Conservation (phyloP, 768 basidiomycete species). For the Pluteus cervinus region DNA sequence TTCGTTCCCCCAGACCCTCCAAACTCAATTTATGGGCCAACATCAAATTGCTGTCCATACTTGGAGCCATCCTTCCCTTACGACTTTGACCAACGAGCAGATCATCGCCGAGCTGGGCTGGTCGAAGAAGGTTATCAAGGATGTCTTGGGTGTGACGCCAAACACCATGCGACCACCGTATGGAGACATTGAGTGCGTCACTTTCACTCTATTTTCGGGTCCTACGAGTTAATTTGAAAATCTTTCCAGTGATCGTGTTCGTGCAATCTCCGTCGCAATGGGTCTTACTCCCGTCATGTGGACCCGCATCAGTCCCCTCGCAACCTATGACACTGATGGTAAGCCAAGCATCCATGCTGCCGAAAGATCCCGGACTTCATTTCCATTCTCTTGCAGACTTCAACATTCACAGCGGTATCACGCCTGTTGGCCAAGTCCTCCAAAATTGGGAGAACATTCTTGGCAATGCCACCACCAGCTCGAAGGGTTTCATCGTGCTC, state of each 20-base stretch:
- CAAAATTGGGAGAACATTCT: constrained; percentile 74
- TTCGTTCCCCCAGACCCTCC: constrained; percentile 62
- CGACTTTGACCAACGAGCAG: constrained; percentile 69
- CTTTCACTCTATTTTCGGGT: not conserved
- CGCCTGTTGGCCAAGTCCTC: constrained; percentile 52
- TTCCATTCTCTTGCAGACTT: constrained; percentile 47
- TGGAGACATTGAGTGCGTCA: constrained; percentile 67
- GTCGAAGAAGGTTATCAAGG: constrained; percentile 80
- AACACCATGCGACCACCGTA: constrained; percentile 79
- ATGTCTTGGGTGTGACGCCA: constrained; percentile 73
- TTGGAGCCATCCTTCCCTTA: constrained; percentile 70
- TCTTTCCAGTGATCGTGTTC: constrained; percentile 67
- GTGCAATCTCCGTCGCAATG: constrained; percentile 80
- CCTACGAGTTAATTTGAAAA: constrained; percentile 9
- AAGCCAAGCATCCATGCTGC: too few relatives aligned
- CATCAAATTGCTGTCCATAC: constrained; percentile 74
- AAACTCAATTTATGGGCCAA: constrained; percentile 67
- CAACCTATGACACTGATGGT: constrained; percentile 72
- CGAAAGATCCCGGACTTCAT: too few relatives aligned
- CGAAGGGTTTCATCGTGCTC: constrained; percentile 83
- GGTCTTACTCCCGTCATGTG: constrained; percentile 80
- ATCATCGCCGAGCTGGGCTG: constrained; percentile 88
- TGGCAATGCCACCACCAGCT: constrained; percentile 45
- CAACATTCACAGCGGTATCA: constrained; percentile 64
- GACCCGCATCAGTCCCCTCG: constrained; percentile 56